These are phyloP conservation scores for Aristolochia californica DNA, from an alignment of 164 flowering plant genomes.

Conservation along the genomic window DNA sequence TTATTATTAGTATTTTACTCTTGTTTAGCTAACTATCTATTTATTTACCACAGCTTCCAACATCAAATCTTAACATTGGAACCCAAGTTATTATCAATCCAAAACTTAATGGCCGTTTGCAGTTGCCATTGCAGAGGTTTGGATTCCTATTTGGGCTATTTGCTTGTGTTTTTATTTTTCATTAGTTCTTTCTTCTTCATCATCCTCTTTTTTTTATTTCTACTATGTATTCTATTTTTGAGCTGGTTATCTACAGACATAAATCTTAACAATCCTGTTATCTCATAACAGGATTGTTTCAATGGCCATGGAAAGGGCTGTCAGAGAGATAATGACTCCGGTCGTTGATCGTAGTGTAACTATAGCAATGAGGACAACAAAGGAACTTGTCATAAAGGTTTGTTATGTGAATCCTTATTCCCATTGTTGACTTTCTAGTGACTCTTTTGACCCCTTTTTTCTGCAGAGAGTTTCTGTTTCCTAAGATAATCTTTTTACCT, in stretches of 20 bases:
- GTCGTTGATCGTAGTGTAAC: conserved; percentile 90
- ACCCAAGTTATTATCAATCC: conserved; percentile 67
- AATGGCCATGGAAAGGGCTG: conserved; percentile 83
- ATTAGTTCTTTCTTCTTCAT: too few species aligned
- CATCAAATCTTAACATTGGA: conserved; percentile 61
- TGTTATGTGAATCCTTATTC: neutral
- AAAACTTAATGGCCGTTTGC: conserved; percentile 62
- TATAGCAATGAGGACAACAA: conserved; percentile 87
- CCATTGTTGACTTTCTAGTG: neutral
- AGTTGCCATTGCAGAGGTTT: conserved; percentile 82
- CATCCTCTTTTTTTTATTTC: too few species aligned
- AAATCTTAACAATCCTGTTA: neutral
- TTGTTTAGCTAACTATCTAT: neutral
- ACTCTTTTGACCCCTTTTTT: neutral
- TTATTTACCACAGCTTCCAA: conserved; percentile 43
- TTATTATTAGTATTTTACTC: neutral
- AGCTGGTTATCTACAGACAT: neutral
- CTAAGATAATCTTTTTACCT: too few species aligned
- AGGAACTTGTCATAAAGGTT: conserved; percentile 91
- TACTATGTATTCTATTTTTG: too few species aligned
- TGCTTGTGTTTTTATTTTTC: too few species aligned
- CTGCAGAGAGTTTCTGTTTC: neutral
- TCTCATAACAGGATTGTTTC: conserved; percentile 63
- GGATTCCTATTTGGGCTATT: neutral
- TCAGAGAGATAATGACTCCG: conserved; percentile 68